These are phyloP conservation scores for Penicillium sp. DNA, from an alignment of 2,329 filamentous ascomycete species.

Conservation along the genomic window DNA sequence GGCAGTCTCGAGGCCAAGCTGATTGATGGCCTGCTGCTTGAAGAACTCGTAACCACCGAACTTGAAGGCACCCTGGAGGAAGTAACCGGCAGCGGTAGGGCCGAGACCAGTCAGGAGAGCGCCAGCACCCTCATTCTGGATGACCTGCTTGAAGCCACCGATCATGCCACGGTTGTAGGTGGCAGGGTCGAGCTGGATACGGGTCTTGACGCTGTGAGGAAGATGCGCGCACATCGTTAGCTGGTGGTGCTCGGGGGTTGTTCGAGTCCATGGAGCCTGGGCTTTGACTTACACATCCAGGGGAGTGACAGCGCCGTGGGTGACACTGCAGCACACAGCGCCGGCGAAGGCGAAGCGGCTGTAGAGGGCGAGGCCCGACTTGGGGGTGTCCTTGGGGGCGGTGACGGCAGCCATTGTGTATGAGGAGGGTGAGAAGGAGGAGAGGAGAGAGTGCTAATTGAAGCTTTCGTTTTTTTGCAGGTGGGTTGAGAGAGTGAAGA, in stretches of 20 bases:
- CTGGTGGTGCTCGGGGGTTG: background rate
- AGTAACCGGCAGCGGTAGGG: slow-evolving; percentile 86
- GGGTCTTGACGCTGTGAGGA: slow-evolving; percentile 79
- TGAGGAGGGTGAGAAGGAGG: slow-evolving; percentile 16
- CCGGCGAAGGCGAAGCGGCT: slow-evolving; percentile 84
- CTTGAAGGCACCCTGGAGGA: slow-evolving; percentile 91
- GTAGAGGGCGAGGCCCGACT: slow-evolving; percentile 72
- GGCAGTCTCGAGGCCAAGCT: slow-evolving; percentile 75
- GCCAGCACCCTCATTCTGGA: slow-evolving; percentile 79
- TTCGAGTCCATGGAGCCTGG: background rate
- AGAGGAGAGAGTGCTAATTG: slow-evolving; percentile 2
- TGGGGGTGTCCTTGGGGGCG: slow-evolving; percentile 41
- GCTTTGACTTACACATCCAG: slow-evolving; percentile 92
- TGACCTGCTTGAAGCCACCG: slow-evolving; percentile 83
- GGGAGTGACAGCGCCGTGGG: slow-evolving; percentile 93
- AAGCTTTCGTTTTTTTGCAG: slow-evolving; percentile 14
- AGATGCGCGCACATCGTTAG: slow-evolving; percentile 15
- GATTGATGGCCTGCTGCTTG: slow-evolving; percentile 87
- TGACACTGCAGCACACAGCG: slow-evolving; percentile 96
- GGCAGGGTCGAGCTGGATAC: slow-evolving; percentile 86
- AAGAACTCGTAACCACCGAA: slow-evolving; percentile 96
- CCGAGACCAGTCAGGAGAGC: slow-evolving; percentile 84
- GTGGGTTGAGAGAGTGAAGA: slow-evolving; percentile 14
- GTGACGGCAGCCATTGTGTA: slow-evolving; percentile 46
- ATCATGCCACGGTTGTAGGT: slow-evolving; percentile 89